Conservation (phyloP, 2,329 filamentous ascomycete genomes). For the Claviceps digitariae region DNA sequence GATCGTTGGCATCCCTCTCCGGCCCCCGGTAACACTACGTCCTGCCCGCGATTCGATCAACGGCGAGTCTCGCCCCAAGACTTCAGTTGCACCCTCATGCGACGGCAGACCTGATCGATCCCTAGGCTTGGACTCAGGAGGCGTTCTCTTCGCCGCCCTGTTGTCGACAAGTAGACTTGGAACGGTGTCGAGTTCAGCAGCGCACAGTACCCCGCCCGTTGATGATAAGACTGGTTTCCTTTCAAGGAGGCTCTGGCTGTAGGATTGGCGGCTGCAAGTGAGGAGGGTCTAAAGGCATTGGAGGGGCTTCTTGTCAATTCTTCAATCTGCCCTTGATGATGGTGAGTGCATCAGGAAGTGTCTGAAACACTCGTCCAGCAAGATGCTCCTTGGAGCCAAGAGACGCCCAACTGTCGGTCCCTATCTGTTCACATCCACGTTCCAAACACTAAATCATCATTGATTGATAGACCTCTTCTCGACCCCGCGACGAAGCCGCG, state of each 20-base stretch:
- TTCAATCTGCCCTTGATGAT: conserved; percentile 31
- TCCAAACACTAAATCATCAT: neutral
- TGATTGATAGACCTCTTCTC: conserved; percentile 41
- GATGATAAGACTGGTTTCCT: conserved; percentile 14
- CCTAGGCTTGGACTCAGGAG: conserved; percentile 17
- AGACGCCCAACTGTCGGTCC: neutral
- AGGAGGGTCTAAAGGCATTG: conserved; percentile 18
- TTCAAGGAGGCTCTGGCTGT: conserved; percentile 8
- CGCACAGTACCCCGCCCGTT: conserved; percentile 12
- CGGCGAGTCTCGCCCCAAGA: neutral
- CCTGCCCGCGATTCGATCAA: conserved; percentile 1
- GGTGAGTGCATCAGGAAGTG: conserved; percentile 23
- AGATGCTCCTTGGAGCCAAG: neutral
- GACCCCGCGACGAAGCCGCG: conserved; percentile 40
- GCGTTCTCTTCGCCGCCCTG: conserved; percentile 16
- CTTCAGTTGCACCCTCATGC: conserved; percentile 14
- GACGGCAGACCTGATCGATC: conserved; percentile 17
- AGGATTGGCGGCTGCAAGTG: conserved; percentile 9
- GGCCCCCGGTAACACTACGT: neutral
- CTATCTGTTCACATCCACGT: neutral
- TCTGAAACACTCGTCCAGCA: neutral
- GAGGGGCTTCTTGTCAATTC: conserved; percentile 21
- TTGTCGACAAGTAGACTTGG: conserved; percentile 11
- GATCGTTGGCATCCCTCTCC: neutral
- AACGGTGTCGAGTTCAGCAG: conserved; percentile 12